Evolutionary conservation across 768 basidiomycete genomes (phyloP), one percentile per base, ranked within the genome.

Genomic region (Cystobasidium tubakii): DNA sequence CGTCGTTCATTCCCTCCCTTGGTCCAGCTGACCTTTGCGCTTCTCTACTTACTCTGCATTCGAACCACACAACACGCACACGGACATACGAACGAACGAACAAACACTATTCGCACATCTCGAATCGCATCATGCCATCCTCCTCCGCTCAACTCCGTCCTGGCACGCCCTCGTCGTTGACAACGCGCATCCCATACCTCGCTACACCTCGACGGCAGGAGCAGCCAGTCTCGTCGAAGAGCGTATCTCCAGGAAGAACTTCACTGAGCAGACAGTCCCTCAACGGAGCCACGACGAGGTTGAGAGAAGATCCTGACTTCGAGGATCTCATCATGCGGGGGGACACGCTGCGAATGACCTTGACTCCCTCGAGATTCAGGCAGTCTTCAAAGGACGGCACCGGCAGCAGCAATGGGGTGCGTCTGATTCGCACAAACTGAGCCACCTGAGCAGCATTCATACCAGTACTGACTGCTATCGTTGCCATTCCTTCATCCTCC

Each of bases 271-370:
- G 21, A n/a, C 10, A 4, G 15, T 50, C 46, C 21, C 21, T 21
- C 10, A 9, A 50, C 46, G n/a, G 46, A 6, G 13, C 21, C 4
- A 25, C 6, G 4, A 34, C 9, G 23, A 25, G 57, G 29, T 21
- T 34, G 15, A 60, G 57, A 6, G 57, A 60, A 60, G 57, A 60
- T 12, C 29, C 57, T 15, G 63, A 65, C 31, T 65, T 65, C 39
- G 63, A 65, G 25, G 36, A 65, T 33, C 39, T 65, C 33, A 42
- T 65, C 25, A 42, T 27, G 39, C 25, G 63, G 6, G 23, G 25
- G 21, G 63, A 65, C 39, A 65, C 63, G 31, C 63, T 65, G 25
- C 25, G 36, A 25, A 65, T 65, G 63, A 65, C 36, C 39, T 27
- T 65, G 17, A 65, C 63, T 2, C 63, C 63, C 25, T 42, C 34